phyloP scores from a whole-genome alignment of 2,329 filamentous ascomycete genomes.

The Botrytis fabae region DNA sequence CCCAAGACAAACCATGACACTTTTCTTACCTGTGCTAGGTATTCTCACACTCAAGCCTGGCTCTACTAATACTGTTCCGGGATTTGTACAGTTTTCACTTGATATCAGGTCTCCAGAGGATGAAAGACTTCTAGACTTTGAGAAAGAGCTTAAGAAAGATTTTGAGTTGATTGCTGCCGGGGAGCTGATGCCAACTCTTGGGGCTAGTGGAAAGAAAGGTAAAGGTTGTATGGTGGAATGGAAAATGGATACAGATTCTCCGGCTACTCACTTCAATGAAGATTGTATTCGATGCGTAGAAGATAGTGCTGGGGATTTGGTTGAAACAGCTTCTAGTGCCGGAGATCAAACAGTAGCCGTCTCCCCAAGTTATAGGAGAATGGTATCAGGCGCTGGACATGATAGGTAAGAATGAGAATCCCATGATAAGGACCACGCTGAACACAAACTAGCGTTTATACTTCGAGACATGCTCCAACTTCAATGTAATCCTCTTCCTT shows the following conservation, averaged over 20 bases:
- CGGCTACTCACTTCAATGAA: constrained; percentile 63
- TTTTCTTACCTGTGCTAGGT: constrained; percentile 43
- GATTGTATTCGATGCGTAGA: constrained; percentile 67
- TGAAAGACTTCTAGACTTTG: constrained; percentile 56
- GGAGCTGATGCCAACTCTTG: constrained; percentile 51
- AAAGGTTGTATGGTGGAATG: constrained; percentile 58
- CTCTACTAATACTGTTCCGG: constrained; percentile 73
- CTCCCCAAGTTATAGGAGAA: constrained; percentile 49
- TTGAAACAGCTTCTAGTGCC: constrained; percentile 49
- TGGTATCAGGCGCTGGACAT: constrained; percentile 66
- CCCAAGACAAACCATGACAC: not conserved
- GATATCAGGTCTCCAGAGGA: constrained; percentile 65
- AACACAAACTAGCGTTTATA: constrained; percentile 53
- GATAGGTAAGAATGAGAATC: constrained; percentile 47
- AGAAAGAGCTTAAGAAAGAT: constrained; percentile 55
- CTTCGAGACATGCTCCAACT: constrained; percentile 59
- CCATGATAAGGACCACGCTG: constrained; percentile 33
- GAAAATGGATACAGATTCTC: constrained; percentile 60
- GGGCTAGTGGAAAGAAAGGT: constrained; percentile 47
- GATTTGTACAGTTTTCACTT: constrained; percentile 64
- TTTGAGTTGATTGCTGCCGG: constrained; percentile 61
- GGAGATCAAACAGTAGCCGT: constrained; percentile 54
- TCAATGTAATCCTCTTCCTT: constrained; percentile 49
- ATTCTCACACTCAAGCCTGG: constrained; percentile 67
- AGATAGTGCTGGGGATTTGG: constrained; percentile 57